Percentiles rank a stretch among this genome's conserved stretches.
These are phyloP conservation scores for Phytophthora nicotianae DNA, from an alignment of 352 stramenopile species.

Conservation along the genomic window DNA sequence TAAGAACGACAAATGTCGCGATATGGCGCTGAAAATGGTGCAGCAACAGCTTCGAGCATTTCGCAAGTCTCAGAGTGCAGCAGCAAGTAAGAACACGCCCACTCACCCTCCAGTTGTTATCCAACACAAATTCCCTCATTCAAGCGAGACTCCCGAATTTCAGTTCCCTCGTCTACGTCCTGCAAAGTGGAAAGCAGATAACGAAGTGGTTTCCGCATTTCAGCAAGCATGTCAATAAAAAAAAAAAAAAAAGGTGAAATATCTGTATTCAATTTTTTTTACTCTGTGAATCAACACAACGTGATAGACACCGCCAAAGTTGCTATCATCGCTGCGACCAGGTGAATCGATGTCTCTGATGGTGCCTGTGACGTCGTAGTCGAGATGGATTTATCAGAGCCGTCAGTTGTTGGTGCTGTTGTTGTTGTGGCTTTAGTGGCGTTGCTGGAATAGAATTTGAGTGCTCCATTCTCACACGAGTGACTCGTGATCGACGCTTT, in stretches of 20 bases:
- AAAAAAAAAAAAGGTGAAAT: conserved; percentile 1
- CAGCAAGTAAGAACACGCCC: conserved; percentile 25
- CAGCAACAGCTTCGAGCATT: conserved; percentile 65
- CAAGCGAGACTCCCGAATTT: conserved; percentile 53
- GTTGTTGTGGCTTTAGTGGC: conserved; percentile 17
- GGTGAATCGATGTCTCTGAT: conserved; percentile 1
- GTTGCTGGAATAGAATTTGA: conserved; percentile 41
- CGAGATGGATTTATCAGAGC: conserved; percentile 25
- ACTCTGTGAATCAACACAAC: conserved; percentile 11
- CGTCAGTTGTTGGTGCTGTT: conserved; percentile 3
- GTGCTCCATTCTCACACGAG: conserved; percentile 30
- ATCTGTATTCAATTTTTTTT: background rate
- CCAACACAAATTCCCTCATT: conserved; percentile 45
- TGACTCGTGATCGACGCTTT: conserved; percentile 29
- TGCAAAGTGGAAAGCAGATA: conserved; percentile 54
- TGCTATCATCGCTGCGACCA: conserved; percentile 9
- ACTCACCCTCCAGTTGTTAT: conserved; percentile 39
- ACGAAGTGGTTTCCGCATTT: conserved; percentile 53
- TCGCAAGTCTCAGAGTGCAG: conserved; percentile 31
- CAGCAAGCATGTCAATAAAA: conserved; percentile 48
- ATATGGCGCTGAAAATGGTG: conserved; percentile 49
- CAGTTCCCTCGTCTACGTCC: conserved; percentile 65
- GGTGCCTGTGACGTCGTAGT: conserved; percentile 31
- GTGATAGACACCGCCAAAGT: conserved; percentile 10
- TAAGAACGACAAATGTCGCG: conserved; percentile 53